Evolutionary conservation across 2,329 filamentous ascomycete species (phyloP).

Genomic region (Fusarium algeriense): DNA sequence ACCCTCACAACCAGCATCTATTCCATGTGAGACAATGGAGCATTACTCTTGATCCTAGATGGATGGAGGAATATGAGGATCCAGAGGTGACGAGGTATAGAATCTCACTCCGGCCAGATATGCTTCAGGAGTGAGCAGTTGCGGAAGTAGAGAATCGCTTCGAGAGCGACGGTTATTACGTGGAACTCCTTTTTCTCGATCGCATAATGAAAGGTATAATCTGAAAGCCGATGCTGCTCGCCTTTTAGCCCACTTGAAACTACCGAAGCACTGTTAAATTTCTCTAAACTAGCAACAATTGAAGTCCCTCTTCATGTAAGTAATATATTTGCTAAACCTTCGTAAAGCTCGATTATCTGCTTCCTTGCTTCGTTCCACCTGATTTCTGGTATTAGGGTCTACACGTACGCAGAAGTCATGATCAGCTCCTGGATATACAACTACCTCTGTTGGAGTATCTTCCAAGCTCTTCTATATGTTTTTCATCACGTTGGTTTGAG

Average conservation of each 20-base stretch:
- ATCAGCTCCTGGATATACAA: background rate
- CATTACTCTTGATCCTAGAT: background rate
- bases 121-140: accelerated
- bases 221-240: too few species aligned
- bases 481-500: background rate
- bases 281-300: too few species aligned
- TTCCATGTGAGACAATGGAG: background rate
- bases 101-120: background rate
- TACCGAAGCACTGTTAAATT: too few species aligned
- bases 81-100: background rate
- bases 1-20: background rate
- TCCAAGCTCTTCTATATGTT: background rate
- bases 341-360: background rate
- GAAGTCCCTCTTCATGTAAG: background rate
- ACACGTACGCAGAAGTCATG: constrained; percentile 1
- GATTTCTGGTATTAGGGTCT: background rate
- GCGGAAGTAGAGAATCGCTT: too few species aligned
- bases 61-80: background rate
- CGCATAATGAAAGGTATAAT: too few species aligned
- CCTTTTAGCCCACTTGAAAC: too few species aligned
- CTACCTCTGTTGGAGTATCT: background rate
- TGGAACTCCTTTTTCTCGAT: too few species aligned
- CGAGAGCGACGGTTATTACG: too few species aligned
- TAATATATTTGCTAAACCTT: background rate
- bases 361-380: background rate